Conservation (phyloP, 129 eudicot species). For the Helianthus tuberosus region DNA sequence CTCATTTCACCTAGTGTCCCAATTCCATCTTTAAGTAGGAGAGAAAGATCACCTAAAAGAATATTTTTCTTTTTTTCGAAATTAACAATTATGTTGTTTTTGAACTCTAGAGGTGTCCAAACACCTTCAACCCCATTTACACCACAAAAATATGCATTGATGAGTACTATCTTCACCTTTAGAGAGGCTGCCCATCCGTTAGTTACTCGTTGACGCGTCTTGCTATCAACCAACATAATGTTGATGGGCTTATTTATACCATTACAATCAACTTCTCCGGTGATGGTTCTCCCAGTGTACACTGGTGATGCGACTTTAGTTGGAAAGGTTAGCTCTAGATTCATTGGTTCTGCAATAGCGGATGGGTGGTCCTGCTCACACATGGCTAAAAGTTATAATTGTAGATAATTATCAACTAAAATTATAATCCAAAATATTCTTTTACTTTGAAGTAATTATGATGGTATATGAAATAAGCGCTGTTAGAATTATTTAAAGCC, state of each 20-base stretch:
- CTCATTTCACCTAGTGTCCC: conserved; percentile 21
- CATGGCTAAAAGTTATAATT: not conserved
- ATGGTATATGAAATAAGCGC: too few species aligned
- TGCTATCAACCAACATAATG: conserved; percentile 17
- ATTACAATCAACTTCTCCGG: not conserved
- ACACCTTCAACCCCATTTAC: not conserved
- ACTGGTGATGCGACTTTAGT: conserved; percentile 16
- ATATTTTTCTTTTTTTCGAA: conserved; percentile 23
- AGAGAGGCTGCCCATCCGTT: conserved; percentile 12
- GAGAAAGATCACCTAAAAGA: conserved; percentile 19
- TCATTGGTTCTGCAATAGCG: conserved; percentile 18
- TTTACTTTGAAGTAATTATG: not conserved
- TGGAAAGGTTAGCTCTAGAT: conserved; percentile 12
- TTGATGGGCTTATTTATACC: conserved; percentile 16
- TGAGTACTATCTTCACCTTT: conserved; percentile 29
- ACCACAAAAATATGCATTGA: conserved; percentile 7
- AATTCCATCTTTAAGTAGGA: conserved; percentile 22
- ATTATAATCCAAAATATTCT: not conserved
- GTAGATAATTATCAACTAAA: not conserved
- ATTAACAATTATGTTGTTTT: not conserved
- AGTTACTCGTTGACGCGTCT: not conserved
- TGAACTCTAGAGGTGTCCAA: conserved; percentile 11
- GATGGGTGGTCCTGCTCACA: conserved; percentile 22
- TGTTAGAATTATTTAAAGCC: too few species aligned
- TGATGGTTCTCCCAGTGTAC: conserved; percentile 6